These are phyloP conservation scores for Aphanomyces stellatus DNA, from an alignment of 352 stramenopile genomes.

Conservation along the genomic window DNA sequence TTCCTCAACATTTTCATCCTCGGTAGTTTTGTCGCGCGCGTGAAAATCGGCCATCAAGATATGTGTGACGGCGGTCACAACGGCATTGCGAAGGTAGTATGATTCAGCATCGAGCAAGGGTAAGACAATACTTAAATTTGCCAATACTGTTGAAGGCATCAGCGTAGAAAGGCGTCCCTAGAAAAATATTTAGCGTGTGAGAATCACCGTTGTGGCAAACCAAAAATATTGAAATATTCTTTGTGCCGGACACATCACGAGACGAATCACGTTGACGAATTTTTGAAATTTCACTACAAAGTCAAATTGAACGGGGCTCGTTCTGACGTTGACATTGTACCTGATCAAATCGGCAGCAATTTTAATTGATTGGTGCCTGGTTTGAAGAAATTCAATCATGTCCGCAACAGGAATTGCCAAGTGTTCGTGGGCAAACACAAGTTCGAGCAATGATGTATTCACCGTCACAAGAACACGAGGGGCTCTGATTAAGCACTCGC, in stretches of 20 bases:
- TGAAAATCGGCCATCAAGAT: conserved; percentile 32
- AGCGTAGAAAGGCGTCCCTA: conserved; percentile 35
- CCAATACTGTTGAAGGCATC: conserved; percentile 57
- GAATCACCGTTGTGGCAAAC: conserved; percentile 24
- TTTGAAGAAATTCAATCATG: conserved; percentile 10
- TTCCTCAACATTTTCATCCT: conserved; percentile 21
- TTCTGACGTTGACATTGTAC: neutral
- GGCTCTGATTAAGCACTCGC: conserved; percentile 44
- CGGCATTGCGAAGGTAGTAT: conserved; percentile 66
- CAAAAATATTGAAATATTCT: conserved; percentile 68
- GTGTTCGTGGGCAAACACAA: conserved; percentile 19
- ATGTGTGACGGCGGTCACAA: conserved; percentile 60
- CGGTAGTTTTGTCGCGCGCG: neutral
- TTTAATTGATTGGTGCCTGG: conserved; percentile 27
- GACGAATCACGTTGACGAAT: conserved; percentile 59
- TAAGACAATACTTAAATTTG: conserved; percentile 68
- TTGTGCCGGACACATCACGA: conserved; percentile 59
- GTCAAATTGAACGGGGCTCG: neutral
- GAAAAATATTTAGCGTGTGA: neutral
- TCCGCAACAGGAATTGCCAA: conserved; percentile 5
- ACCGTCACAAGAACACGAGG: conserved; percentile 61
- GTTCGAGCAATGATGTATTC: conserved; percentile 38
- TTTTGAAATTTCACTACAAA: conserved; percentile 45
- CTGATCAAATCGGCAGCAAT: conserved; percentile 66
- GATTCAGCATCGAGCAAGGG: conserved; percentile 64